Base-by-base conservation (phyloP, 495 filamentous ascomycete genomes). In the Glarea lozoyensis region DNA sequence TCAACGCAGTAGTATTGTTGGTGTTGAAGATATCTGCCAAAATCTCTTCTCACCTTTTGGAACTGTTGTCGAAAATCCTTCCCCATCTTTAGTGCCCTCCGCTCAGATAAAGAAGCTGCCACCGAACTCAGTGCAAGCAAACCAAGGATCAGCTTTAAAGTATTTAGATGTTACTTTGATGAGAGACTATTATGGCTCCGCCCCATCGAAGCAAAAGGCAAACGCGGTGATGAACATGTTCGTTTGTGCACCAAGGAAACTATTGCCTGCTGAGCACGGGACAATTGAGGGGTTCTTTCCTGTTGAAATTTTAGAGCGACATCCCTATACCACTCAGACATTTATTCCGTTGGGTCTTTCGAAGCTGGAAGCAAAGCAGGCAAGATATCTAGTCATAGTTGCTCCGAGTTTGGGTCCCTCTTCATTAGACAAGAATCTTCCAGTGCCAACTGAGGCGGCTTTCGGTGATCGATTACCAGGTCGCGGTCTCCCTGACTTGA, bases 281-380 rank as follows among this genome's bases (percentile, higher is more conserved):
- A 22, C 20, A 13, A 40, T 24, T 15, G 25, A 38, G 18, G 53
- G 49, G 4, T 59, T 78, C 29, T 86, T 94, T 58, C 66, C 78
- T 25, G 73, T 95, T 33, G 59, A 64, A 4, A 78, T 95, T 43
- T 78, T 98, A 30, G 92, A 98, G 60, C 79, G 93, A 17, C 92
- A 98, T 58, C 93, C 92, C 0, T 96, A 76, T 64, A 95, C 92
- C 13, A 82, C 84, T 18, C 92, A 98, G 60, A 93, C 88, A 0
- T 97, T 98, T 61, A 74, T 86, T 29, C 92, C 92, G 0, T 65
- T 95, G 13, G 79, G 78, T 42, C 58, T 84, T 10, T 63, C 67
- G 18, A 50, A 49, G 48, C 2, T 56, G 11, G 48, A 55, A 12
- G 37, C 42, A 0, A 23, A 46, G 2, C 52, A 65, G 17, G 64